Conservation (phyloP, 1,139 yeast species). For the Saccharomyces hybrid region DNA sequence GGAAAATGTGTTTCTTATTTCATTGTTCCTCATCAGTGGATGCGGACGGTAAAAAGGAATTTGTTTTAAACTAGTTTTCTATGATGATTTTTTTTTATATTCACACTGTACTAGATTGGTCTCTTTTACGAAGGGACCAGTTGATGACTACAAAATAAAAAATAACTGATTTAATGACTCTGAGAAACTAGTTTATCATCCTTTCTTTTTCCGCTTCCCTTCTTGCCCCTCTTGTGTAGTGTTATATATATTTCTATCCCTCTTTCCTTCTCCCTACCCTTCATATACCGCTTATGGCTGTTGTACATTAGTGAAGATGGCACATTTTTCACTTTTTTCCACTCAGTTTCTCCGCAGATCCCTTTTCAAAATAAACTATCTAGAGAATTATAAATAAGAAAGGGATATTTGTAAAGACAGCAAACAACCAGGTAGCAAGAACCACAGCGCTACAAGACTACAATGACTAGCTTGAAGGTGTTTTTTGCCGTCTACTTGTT, state of each 20-base stretch:
- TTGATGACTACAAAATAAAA: constrained; percentile 30
- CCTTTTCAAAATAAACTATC: neutral
- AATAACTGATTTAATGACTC: constrained; percentile 37
- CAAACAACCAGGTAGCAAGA: neutral
- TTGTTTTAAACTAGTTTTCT: constrained; percentile 2
- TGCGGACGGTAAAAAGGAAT: neutral
- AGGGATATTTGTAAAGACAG: neutral
- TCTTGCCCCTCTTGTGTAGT: too few relatives aligned
- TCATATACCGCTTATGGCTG: too few relatives aligned
- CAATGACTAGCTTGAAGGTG: constrained; percentile 15
- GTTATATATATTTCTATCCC: too few relatives aligned
- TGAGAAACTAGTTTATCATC: constrained; percentile 15
- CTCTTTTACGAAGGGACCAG: constrained; percentile 20
- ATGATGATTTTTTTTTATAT: constrained; percentile 30
- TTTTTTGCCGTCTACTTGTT: constrained; percentile 40
- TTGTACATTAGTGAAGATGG: neutral
- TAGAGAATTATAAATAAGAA: neutral
- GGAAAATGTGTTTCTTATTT: constrained; percentile 2
- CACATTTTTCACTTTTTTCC: neutral
- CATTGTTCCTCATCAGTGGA: constrained; percentile 2
- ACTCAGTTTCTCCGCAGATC: neutral
- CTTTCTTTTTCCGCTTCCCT: neutral
- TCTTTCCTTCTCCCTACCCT: too few relatives aligned
- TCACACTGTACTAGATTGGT: constrained; percentile 34
- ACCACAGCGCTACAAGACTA: neutral